Evolutionary conservation across 2,329 filamentous ascomycete species (phyloP).

Genomic region (Aureobasidium sp.): DNA sequence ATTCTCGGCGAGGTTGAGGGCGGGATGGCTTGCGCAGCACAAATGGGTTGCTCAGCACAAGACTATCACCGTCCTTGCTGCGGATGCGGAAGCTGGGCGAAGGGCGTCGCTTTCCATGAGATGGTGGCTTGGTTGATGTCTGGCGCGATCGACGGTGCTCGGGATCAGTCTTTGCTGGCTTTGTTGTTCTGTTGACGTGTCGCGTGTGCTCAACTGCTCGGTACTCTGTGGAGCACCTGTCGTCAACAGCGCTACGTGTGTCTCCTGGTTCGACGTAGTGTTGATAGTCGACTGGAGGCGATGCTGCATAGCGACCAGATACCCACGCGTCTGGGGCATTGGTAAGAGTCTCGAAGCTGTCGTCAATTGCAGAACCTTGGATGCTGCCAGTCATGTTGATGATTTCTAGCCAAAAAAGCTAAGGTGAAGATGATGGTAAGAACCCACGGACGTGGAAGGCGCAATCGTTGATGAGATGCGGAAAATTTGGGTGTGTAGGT

Average conservation of each 20-base stretch:
- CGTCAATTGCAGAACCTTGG: constrained; percentile 8
- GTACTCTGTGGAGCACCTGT: constrained; percentile 3
- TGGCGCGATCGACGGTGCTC: neutral
- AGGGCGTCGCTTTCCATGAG: constrained; percentile 1
- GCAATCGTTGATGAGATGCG: neutral
- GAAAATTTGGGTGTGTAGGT: neutral
- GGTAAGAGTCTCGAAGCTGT: constrained; percentile 5
- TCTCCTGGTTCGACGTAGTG: constrained; percentile 10
- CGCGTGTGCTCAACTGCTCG: neutral
- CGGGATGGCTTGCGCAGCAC: constrained; percentile 4
- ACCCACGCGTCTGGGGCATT: neutral
- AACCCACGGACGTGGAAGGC: neutral
- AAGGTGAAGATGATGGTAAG: neutral
- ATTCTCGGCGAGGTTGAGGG: neutral
- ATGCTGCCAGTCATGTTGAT: constrained; percentile 7
- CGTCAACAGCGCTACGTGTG: constrained; percentile 4
- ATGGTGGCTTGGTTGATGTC: neutral
- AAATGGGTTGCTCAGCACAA: constrained; percentile 13
- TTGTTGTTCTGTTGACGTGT: neutral
- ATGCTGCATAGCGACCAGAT: neutral
- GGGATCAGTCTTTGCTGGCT: neutral
- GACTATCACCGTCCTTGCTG: constrained; percentile 17
- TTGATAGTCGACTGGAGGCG: neutral
- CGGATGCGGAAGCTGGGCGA: constrained; percentile 5
- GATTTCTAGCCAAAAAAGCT: neutral